Percentiles rank a stretch among this genome's conserved stretches.
Conservation (phyloP, 306 rosid species). For the Inga leiocalycina region DNA sequence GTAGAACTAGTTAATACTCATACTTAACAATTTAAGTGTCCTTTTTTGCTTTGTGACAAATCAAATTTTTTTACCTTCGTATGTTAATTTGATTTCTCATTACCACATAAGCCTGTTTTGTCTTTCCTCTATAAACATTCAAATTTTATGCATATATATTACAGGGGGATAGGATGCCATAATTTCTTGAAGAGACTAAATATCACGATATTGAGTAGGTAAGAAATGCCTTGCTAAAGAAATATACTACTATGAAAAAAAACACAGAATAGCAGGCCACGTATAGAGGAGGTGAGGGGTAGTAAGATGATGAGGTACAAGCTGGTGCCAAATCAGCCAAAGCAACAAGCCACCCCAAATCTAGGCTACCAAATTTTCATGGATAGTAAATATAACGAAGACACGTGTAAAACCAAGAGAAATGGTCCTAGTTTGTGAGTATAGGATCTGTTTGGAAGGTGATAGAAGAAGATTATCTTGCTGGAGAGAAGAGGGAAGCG, state of each 20-base stretch:
- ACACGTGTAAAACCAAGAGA: conserved; percentile 38
- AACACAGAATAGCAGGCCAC: background rate
- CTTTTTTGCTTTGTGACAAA: background rate
- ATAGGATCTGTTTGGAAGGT: background rate
- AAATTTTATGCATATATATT: background rate
- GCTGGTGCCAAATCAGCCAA: conserved; percentile 31
- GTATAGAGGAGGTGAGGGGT: background rate
- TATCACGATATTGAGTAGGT: background rate
- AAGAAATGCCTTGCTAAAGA: background rate
- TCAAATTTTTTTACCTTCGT: background rate
- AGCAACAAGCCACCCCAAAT: conserved; percentile 6
- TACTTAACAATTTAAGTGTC: background rate
- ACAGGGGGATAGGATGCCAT: background rate
- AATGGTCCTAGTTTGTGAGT: background rate
- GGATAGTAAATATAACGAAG: conserved; percentile 17
- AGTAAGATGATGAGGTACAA: background rate
- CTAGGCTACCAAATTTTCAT: conserved; percentile 43
- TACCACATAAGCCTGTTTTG: background rate
- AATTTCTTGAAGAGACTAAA: background rate
- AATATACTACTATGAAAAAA: background rate
- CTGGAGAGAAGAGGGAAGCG: background rate
- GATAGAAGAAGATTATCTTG: background rate
- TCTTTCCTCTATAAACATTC: background rate
- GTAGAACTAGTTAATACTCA: too few species aligned
- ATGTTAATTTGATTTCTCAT: background rate